Evolutionary conservation across 2,329 filamentous ascomycete species (phyloP).

Genomic region (Calonectria ilicicola): DNA sequence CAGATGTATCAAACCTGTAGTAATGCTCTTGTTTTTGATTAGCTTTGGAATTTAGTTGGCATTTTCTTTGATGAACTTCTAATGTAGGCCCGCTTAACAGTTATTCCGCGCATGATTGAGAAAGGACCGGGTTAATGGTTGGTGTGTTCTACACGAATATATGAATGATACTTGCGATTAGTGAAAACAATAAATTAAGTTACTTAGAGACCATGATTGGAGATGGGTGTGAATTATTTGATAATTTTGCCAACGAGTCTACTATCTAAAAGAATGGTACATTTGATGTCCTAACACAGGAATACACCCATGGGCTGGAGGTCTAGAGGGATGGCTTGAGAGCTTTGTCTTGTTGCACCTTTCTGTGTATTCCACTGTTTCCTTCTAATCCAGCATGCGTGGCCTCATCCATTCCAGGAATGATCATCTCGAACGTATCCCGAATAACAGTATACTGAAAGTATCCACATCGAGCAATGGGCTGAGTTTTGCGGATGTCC

Average conservation of each 20-base stretch:
- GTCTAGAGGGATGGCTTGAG: background rate
- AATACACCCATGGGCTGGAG: background rate
- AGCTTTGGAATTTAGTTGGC: no score
- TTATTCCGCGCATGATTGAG: no score
- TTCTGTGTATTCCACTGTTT: slow-evolving; percentile 15
- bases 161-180: no score
- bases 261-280: background rate
- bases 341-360: background rate
- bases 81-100: no score
- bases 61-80: no score
- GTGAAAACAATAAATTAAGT: no score
- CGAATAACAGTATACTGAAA: slow-evolving; percentile 20
- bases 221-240: background rate
- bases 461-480: slow-evolving; percentile 26
- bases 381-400: slow-evolving; percentile 20
- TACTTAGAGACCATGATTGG: no score
- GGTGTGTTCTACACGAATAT: no score
- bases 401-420: slow-evolving; percentile 25
- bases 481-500: slow-evolving; percentile 18
- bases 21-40: no score
- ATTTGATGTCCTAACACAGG: background rate
- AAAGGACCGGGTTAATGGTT: no score
- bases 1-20: background rate
- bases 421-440: slow-evolving; percentile 26
- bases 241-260: background rate